Evolutionary conservation across 345 rosid species (phyloP).

Genomic region (Bruguiera sexangula): DNA sequence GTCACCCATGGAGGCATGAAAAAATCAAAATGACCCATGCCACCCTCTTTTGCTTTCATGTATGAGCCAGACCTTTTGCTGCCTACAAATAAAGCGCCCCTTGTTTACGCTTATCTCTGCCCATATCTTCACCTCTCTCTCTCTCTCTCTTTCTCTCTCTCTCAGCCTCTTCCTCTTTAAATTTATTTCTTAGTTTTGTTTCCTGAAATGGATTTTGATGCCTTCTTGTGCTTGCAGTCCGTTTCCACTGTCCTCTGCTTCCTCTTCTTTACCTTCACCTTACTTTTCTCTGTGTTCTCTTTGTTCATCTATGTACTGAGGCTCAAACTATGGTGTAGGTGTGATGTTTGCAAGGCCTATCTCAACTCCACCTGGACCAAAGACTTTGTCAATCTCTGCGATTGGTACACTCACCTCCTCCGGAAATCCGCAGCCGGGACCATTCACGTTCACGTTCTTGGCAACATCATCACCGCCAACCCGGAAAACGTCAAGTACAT

Average conservation of each 20-base stretch:
- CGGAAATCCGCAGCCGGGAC: slow-evolving; percentile 35
- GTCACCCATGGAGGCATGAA: too few relatives aligned
- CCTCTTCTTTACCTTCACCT: slow-evolving; percentile 17
- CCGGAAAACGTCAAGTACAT: slow-evolving; percentile 42
- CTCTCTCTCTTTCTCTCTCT: background rate
- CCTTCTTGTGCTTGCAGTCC: background rate
- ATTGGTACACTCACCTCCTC: slow-evolving; percentile 46
- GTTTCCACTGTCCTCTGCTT: slow-evolving; percentile 3
- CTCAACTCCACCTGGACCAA: slow-evolving; percentile 35
- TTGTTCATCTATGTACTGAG: slow-evolving; percentile 15
- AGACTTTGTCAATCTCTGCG: slow-evolving; percentile 40
- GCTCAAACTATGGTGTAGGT: slow-evolving; percentile 30
- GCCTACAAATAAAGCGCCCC: background rate
- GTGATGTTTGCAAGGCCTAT: slow-evolving; percentile 37
- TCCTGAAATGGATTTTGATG: slow-evolving; percentile 16
- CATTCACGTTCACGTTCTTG: slow-evolving; percentile 35
- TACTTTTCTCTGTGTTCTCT: slow-evolving; percentile 14
- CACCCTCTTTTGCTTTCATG: too few relatives aligned
- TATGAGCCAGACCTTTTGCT: too few relatives aligned
- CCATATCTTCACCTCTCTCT: background rate
- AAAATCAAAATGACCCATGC: too few relatives aligned
- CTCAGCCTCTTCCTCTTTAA: background rate
- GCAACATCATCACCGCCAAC: slow-evolving; percentile 41
- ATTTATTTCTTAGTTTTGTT: background rate
- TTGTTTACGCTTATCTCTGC: background rate